These are phyloP conservation scores for Fomitopsis betulina DNA, from an alignment of 1,284 basidiomycete species.

Conservation along the genomic window DNA sequence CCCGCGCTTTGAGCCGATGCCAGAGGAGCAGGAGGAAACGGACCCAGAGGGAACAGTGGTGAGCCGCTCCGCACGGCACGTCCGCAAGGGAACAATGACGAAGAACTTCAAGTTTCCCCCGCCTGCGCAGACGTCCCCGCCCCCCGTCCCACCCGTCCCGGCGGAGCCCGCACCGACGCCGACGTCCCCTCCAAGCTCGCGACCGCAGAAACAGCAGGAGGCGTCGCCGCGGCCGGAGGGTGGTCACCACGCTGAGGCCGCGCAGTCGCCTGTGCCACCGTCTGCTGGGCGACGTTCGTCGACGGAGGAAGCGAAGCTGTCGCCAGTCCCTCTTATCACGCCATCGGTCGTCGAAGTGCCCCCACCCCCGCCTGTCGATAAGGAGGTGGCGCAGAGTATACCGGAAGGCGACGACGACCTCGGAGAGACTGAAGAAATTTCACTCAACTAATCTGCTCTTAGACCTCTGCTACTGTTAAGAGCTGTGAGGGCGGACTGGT, in stretches of 20 bases:
- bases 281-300: neutral
- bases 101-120: constrained; percentile 73
- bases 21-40: constrained; percentile 41
- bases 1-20: constrained; percentile 39
- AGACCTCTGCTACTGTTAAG: neutral
- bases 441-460: constrained; percentile 29
- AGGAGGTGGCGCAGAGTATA: constrained; percentile 46
- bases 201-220: constrained; percentile 3
- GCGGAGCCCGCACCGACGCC: constrained; percentile 4
- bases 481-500: neutral
- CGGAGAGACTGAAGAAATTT: constrained; percentile 70
- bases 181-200: constrained; percentile 2
- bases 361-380: constrained; percentile 71
- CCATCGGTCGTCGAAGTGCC: constrained; percentile 69
- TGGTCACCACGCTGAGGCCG: neutral
- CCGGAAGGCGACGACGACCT: constrained; percentile 61
- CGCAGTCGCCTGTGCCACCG: neutral
- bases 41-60: constrained; percentile 14
- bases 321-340: constrained; percentile 36
- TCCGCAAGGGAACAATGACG: constrained; percentile 66
- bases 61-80: constrained; percentile 18
- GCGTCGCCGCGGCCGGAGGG: constrained; percentile 2
- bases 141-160: constrained; percentile 18
- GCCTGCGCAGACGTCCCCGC: constrained; percentile 24
- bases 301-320: constrained; percentile 25